Base-by-base conservation (phyloP, 2,329 filamentous ascomycete genomes). In the Talaromyces pinophilus region DNA sequence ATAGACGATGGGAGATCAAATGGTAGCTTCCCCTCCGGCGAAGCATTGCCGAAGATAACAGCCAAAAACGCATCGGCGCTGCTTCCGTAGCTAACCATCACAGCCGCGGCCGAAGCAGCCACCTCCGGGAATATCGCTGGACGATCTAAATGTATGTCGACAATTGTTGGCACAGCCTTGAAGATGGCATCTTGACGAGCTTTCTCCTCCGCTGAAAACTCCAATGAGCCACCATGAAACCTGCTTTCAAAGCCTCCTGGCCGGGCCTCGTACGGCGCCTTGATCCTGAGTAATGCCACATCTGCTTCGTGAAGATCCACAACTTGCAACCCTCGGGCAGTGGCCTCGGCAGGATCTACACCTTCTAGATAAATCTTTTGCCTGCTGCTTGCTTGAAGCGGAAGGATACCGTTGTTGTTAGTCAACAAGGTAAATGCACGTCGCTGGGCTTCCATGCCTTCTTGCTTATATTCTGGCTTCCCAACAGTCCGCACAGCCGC, bases 371-470 rank as follows among this genome's bases (percentile, higher is more conserved):
- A 60, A n/a, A 44, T 11, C 25, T 46, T 46, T 44, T 8, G 13
- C 19, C 19, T 60, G 10, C 1, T 19, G 8, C 7, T 89, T 90
- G 68, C 82, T 83, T 57, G n/a, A 44, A 88, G 69, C 0, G 86
- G 86, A 3, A 88, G 78, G 3, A 80, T 72, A 13, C 80, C 76
- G 40, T 85, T 77, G 63, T 86, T 83, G 71, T 88, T 88, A 76
- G 87, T 85, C 0, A 88, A 79, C 7, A 88, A 79, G 3, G 88
- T 82, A 52, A 88, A 87, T 22, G 84, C 86, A 72, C 91, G 88
- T 0, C 84, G 82, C 66, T 90, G 81, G 0, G 88, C 87, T 22
- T 90, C 77, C 62, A 84, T 77, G 57, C 88, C 82, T 19, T 83
- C 81, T 69, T 86, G 83, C 0, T 83, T 77, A 2, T 85, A 90